phyloP scores from a whole-genome alignment of 2,329 filamentous ascomycete genomes.

The Fusarium coicis region DNA sequence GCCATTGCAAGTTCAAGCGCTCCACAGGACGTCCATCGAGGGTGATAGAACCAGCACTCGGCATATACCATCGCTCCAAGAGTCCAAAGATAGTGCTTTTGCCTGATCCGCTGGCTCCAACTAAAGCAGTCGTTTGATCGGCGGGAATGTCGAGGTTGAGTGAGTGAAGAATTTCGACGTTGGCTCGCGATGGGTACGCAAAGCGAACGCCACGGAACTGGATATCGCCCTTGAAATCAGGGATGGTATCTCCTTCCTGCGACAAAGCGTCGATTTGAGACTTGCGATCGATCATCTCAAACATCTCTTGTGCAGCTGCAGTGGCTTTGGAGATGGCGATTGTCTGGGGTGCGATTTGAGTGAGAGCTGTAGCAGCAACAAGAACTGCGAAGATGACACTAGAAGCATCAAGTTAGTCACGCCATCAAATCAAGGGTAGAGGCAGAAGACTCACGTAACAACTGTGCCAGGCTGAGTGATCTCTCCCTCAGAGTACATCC shows the following conservation, averaged over 20 bases:
- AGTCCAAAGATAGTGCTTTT: constrained; percentile 69
- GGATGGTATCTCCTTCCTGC: constrained; percentile 46
- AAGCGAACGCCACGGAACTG: constrained; percentile 61
- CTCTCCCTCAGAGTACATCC: constrained; percentile 58
- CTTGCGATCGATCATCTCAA: constrained; percentile 58
- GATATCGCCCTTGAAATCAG: constrained; percentile 56
- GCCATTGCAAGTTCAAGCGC: constrained; percentile 62
- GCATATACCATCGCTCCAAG: constrained; percentile 69
- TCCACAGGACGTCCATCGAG: constrained; percentile 57
- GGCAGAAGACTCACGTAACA: constrained; percentile 52
- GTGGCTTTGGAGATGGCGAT: constrained; percentile 59
- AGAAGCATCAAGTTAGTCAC: neutral
- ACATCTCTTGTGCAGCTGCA: constrained; percentile 59
- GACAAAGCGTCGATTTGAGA: constrained; percentile 57
- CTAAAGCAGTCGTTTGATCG: constrained; percentile 63
- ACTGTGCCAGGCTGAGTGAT: constrained; percentile 58
- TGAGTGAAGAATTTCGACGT: constrained; percentile 56
- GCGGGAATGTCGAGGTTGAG: constrained; percentile 57
- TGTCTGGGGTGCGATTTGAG: constrained; percentile 59
- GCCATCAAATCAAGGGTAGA: fast-evolving
- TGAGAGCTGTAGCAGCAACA: constrained; percentile 58
- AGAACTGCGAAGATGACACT: constrained; percentile 61
- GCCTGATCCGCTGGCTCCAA: constrained; percentile 67
- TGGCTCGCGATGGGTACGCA: constrained; percentile 66
- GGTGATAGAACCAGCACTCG: constrained; percentile 55